These are phyloP conservation scores for Coemansia sp. DNA, from an alignment of 192 early-diverging fungal genomes.

Conservation along the genomic window DNA sequence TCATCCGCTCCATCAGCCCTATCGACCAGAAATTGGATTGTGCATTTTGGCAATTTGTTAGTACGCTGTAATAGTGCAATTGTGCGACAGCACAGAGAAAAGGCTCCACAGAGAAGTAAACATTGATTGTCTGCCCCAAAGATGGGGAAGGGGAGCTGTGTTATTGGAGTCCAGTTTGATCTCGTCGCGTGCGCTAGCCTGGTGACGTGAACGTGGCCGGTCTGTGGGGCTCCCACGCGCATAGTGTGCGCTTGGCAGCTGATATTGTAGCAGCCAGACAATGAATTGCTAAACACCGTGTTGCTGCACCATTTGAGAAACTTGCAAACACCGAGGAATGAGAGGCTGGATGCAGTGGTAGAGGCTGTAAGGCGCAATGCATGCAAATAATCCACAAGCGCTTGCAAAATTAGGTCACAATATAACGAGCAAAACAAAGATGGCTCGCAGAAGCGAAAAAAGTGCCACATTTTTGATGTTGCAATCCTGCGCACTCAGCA, in stretches of 20 bases:
- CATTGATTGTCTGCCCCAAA: background rate
- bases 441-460: background rate
- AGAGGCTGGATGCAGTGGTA: constrained; percentile 15
- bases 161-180: background rate
- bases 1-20: constrained; percentile 56
- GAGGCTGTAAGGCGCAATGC: constrained; percentile 22
- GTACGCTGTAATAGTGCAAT: background rate
- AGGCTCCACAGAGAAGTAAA: background rate
- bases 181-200: background rate
- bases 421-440: constrained; percentile 17
- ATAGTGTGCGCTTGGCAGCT: background rate
- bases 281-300: background rate
- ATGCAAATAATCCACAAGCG: constrained; percentile 6
- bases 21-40: constrained; percentile 3
- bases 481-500: background rate
- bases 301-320: background rate
- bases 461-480: constrained; percentile 1
- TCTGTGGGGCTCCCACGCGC: background rate
- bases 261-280: background rate
- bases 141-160: background rate
- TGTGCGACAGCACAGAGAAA: background rate
- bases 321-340: constrained; percentile 5
- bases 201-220: background rate
- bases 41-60: background rate
- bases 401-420: constrained; percentile 11